These are phyloP conservation scores for Murraya koenigii DNA, from an alignment of 345 rosid species.

Conservation along the genomic window DNA sequence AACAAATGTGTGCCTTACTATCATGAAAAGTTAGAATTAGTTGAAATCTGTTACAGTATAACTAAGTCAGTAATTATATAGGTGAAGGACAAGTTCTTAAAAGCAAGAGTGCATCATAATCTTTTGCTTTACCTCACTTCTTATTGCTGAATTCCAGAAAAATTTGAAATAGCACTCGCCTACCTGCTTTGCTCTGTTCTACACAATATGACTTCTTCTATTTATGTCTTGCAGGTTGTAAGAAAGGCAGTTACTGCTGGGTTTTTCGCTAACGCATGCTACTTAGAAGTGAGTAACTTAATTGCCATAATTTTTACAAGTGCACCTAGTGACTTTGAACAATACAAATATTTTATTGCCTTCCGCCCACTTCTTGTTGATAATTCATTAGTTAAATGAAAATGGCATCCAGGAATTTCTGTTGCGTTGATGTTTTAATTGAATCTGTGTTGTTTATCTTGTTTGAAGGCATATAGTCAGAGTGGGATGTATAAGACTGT, in stretches of 20 bases:
- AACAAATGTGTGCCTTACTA: background rate
- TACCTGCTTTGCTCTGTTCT: background rate
- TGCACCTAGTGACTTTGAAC: background rate
- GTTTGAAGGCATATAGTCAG: constrained; percentile 62
- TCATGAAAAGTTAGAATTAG: background rate
- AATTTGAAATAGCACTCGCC: background rate
- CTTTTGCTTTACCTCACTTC: background rate
- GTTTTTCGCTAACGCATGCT: constrained; percentile 89
- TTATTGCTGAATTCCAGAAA: background rate
- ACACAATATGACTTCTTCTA: background rate
- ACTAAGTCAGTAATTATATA: background rate
- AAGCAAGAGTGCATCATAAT: background rate
- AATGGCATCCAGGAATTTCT: background rate
- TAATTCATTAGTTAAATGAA: constrained; percentile 1
- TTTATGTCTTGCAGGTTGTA: constrained; percentile 51
- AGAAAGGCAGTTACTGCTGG: constrained; percentile 88
- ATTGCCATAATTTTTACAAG: background rate
- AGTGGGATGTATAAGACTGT: constrained; percentile 80
- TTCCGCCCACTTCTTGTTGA: background rate
- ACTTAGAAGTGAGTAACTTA: constrained; percentile 56
- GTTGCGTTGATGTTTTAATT: constrained; percentile 4
- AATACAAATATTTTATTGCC: background rate
- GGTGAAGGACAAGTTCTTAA: background rate
- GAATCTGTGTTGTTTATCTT: constrained; percentile 10
- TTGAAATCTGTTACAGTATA: background rate